Evolutionary conservation across 306 rosid genomes (phyloP).

Genomic region (Rosa rugosa): DNA sequence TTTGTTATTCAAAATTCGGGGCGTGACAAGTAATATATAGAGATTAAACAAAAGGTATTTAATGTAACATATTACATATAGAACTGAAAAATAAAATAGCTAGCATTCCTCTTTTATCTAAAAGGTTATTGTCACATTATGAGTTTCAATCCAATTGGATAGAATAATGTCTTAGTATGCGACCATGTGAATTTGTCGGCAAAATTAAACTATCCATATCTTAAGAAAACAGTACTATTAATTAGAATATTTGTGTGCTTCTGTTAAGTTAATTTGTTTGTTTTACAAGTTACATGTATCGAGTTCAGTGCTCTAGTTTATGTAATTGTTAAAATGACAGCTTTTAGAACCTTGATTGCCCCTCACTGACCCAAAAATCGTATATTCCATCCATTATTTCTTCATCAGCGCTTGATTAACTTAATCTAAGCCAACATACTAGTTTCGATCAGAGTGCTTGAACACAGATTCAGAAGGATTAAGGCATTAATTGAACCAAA

Average conservation of each 20-base stretch:
- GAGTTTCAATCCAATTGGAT: neutral
- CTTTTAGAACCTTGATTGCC: neutral
- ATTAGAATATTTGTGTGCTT: neutral
- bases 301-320: neutral
- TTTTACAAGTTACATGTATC: neutral
- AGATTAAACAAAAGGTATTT: too few relatives aligned
- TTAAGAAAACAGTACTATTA: neutral
- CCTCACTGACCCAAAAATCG: neutral
- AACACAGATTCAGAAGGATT: neutral
- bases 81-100: too few relatives aligned
- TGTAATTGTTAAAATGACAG: neutral
- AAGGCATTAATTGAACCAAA: neutral
- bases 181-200: neutral
- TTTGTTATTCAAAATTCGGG: too few relatives aligned
- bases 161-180: neutral
- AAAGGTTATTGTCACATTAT: neutral
- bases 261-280: neutral
- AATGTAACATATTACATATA: too few relatives aligned
- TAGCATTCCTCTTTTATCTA: too few relatives aligned
- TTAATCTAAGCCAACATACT: neutral
- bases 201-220: neutral
- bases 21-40: too few relatives aligned
- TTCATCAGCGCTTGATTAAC: neutral
- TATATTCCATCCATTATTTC: neutral
- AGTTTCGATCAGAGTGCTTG: conserved; percentile 20